Base-by-base conservation (phyloP, 2,329 filamentous ascomycete genomes). In the Colletotrichum sp. region DNA sequence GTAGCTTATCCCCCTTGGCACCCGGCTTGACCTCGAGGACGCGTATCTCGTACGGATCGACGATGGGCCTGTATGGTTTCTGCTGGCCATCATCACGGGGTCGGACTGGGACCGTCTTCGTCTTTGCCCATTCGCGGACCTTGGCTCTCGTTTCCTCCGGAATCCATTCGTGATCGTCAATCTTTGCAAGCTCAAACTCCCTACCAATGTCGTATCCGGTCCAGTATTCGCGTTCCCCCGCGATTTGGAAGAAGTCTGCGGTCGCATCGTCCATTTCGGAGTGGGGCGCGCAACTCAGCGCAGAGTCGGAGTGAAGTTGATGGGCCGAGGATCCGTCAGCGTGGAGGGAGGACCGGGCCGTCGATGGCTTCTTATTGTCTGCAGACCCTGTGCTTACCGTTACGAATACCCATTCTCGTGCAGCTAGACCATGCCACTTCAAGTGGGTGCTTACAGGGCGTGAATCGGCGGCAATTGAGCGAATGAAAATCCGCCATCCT, bases 1-100 rank as follows among this genome's bases (percentile, higher is more conserved):
- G 30, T 0, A 70, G 36, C 6, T 18, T 9, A 3, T 74, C 60
- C 0, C 8, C 65, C 2, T 10, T 10, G 1, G 28, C 16, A 2
- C 65, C 65, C 0, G 71, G 44, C 10, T 69, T 44, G 1, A 76
- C 30, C n/a, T 76, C 70, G 8, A 74, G 65, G 2, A 76, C 71
- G 1, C 65, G 44, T 0, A 70, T 76, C 21, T 70, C 70, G 1
- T 36, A 62, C 3, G 44, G n/a, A 4, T 76, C 52, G 26, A 44
- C 8, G 10, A 70, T 76, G 7, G 70, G 52, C 8, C 16, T 60
- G 9, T 67, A 74, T 1, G 26, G 62, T 15, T 13, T 21, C 1
- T 10, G 1, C 8, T 7, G 18, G 24, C 3, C 10, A 3, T 21
- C 24, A 26, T 18, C 24, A 1, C 16, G 1, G 15, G 34, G 2